Evolutionary conservation across 2,329 filamentous ascomycete genomes (phyloP).

Genomic region (Salinomyces thailandicus): DNA sequence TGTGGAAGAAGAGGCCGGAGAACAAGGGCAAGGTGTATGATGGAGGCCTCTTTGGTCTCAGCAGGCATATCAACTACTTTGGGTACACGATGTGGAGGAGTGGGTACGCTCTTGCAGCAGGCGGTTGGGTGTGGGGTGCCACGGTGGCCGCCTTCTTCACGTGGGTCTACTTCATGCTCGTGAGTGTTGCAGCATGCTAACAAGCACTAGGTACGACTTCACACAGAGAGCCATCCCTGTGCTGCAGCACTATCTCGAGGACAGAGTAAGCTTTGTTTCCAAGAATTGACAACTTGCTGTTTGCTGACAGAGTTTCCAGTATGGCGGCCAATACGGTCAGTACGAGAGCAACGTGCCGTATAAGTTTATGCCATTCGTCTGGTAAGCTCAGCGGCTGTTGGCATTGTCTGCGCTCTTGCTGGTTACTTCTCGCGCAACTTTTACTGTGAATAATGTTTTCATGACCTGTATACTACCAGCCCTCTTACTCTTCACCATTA

Average conservation of each 20-base stretch:
- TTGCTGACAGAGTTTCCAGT: constrained; percentile 17
- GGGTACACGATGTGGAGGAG: constrained; percentile 43
- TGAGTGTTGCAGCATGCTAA: neutral
- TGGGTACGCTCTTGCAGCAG: constrained; percentile 39
- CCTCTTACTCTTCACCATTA: too few species aligned
- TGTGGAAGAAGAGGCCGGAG: constrained; percentile 40
- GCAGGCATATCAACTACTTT: constrained; percentile 46
- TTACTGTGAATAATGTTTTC: too few species aligned
- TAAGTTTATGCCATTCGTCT: constrained; percentile 28
- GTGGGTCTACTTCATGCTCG: constrained; percentile 7
- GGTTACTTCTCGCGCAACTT: too few species aligned
- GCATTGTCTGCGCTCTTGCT: too few species aligned
- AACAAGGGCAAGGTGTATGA: constrained; percentile 45
- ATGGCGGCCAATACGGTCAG: constrained; percentile 29
- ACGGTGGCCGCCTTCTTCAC: constrained; percentile 32
- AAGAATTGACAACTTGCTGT: neutral
- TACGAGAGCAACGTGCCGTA: constrained; percentile 31
- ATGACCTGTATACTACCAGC: too few species aligned
- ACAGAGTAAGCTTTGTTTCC: constrained; percentile 24
- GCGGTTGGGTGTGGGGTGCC: constrained; percentile 38
- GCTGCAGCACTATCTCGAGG: constrained; percentile 40
- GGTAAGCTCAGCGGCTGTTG: constrained; percentile 1
- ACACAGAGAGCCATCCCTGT: constrained; percentile 34
- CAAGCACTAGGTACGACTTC: constrained; percentile 4
- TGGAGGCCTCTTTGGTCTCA: constrained; percentile 39